Evolutionary conservation across 2,329 filamentous ascomycete genomes (phyloP), one percentile per base, ranked within the genome.

Genomic region (Pestalotiopsis sp.): DNA sequence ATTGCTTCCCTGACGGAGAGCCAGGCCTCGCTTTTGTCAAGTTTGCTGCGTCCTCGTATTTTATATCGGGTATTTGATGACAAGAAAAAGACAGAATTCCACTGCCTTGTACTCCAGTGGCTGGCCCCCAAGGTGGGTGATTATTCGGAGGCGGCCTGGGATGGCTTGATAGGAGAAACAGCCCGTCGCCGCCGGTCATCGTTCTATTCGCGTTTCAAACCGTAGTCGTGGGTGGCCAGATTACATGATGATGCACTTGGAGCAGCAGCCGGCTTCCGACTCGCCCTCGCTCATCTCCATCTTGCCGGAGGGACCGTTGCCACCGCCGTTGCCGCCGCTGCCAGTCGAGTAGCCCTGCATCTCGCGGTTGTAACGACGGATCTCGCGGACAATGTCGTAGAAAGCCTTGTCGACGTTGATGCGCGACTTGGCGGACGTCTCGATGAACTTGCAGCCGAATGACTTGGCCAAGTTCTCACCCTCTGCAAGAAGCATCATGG

Each of bases 321-420:
- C 82, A 73, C 89, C 89, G 70, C 89, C 84, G 69, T 86, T 84
- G 75, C 88, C 84, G 72, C 90, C 89, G 74, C 91, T 91, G 70
- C 87, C 89, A 68, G 90, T 89, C 58, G 91, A 90, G 81, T 97
- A 93, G 69, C 93, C 93, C 69, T 94, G 94, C 91, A 98, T 97
- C 79, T 98, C 95, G 80, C 96, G 95, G 89, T 99, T 98, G 84
- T 97, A 98, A 82, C 94, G 92, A 82, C 96, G 90, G 78, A 99
- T 99, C 81, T 98, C 96, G 79, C 96, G 92, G 68, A 99, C 96
- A 74, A 98, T 94, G 79, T 98, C 94, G 87, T 95, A 98, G 84
- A 99, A 99, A 66, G 95, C 94, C 83, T 97, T 94, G 82, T 99
- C 96, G 76, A 99, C 96, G 79, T 98, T 98, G 85, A 96, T 97